These are phyloP conservation scores for Flaveria linearis DNA, from an alignment of 129 eudicot species.

Conservation along the genomic window DNA sequence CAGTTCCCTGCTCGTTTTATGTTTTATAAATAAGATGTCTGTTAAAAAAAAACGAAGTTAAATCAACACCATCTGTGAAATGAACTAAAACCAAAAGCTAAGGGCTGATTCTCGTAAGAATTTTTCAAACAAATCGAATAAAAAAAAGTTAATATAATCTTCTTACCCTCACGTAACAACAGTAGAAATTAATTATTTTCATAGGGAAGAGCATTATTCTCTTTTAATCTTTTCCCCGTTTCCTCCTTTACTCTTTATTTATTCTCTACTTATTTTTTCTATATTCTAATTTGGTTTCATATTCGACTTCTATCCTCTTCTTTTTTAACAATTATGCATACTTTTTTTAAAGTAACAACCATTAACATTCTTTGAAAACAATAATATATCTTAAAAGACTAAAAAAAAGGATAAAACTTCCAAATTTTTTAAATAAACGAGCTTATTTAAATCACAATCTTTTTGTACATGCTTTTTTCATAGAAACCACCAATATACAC, in stretches of 20 bases:
- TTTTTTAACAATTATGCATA: background rate
- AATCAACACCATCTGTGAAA: too few species aligned
- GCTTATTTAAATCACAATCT: conserved; percentile 22
- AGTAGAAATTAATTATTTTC: background rate
- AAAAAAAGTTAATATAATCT: background rate
- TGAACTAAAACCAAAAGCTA: too few species aligned
- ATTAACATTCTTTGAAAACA: too few species aligned
- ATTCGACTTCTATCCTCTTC: background rate
- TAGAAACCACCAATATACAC: conserved; percentile 34
- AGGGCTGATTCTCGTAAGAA: too few species aligned
- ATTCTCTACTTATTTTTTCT: background rate
- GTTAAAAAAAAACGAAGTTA: too few species aligned
- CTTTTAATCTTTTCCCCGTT: background rate
- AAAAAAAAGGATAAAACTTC: too few species aligned
- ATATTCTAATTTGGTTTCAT: background rate
- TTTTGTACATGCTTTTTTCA: conserved; percentile 27
- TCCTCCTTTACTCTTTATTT: background rate
- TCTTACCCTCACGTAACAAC: background rate
- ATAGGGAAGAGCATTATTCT: background rate
- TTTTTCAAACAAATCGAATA: background rate
- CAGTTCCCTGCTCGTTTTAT: too few species aligned
- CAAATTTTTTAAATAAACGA: background rate
- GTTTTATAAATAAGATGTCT: too few species aligned
- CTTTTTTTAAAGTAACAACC: background rate
- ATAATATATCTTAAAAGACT: too few species aligned